Evolutionary conservation across 805 yeast genomes (phyloP).

Genomic region (Jamesozyma jinghongensis): DNA sequence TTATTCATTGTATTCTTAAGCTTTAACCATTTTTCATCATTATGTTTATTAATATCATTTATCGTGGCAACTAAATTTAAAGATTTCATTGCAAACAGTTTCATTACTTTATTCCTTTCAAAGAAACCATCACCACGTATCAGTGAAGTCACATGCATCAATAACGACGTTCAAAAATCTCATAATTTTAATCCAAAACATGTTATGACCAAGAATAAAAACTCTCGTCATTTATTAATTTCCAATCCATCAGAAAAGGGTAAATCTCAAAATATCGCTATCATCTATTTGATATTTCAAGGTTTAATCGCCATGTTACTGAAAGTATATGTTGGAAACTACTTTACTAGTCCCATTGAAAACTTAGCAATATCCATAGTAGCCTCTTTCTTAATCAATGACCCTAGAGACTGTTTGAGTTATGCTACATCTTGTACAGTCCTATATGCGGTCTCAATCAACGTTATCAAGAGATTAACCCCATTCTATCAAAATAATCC

Average conservation of each 20-base stretch:
- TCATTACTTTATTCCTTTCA: constrained; percentile 22
- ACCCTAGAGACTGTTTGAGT: constrained; percentile 22
- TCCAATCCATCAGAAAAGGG: neutral
- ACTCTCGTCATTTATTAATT: neutral
- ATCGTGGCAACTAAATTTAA: constrained; percentile 22
- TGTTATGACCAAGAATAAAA: neutral
- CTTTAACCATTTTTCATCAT: constrained; percentile 23
- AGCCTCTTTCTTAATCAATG: constrained; percentile 29
- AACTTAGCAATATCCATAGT: constrained; percentile 23
- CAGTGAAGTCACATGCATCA: constrained; percentile 11
- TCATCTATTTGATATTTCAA: neutral
- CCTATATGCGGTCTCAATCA: constrained; percentile 18
- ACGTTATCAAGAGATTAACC: constrained; percentile 9
- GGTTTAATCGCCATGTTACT: neutral
- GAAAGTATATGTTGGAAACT: constrained; percentile 9
- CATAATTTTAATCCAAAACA: neutral
- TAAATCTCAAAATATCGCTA: neutral
- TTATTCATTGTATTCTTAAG: constrained; percentile 26
- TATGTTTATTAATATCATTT: constrained; percentile 20
- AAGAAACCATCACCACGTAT: constrained; percentile 21
- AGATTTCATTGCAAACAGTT: constrained; percentile 22
- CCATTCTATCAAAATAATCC: constrained; percentile 1
- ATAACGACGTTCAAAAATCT: neutral
- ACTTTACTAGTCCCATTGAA: constrained; percentile 20
- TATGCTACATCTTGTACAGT: constrained; percentile 26